These are phyloP conservation scores for Botryotinia narcissicola DNA, from an alignment of 2,329 filamentous ascomycete genomes.

Conservation along the genomic window DNA sequence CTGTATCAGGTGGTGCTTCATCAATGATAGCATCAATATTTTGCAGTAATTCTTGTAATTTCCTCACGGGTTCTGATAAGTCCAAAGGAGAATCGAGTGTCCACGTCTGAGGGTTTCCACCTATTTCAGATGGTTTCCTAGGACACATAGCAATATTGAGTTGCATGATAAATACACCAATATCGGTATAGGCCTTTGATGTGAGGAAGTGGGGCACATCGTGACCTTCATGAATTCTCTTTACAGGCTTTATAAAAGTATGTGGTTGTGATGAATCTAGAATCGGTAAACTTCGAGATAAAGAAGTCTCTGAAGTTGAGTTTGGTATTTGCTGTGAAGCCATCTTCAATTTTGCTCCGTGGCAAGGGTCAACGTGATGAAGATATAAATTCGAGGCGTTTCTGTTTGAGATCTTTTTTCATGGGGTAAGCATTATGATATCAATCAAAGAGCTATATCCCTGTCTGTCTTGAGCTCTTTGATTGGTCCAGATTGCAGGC, in stretches of 20 bases:
- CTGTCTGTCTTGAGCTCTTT: background rate
- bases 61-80: constrained; percentile 50
- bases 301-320: background rate
- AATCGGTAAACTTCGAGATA: constrained; percentile 24
- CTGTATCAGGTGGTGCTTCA: constrained; percentile 78
- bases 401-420: background rate
- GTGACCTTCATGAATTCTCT: constrained; percentile 79
- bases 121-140: constrained; percentile 47
- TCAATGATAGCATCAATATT: constrained; percentile 66
- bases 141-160: constrained; percentile 87
- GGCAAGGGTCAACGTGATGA: background rate
- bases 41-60: constrained; percentile 64
- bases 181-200: constrained; percentile 80
- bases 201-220: constrained; percentile 80
- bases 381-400: constrained; percentile 9
- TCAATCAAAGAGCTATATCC: constrained; percentile 12
- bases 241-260: constrained; percentile 65
- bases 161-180: constrained; percentile 84
- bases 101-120: constrained; percentile 51
- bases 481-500: background rate
- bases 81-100: constrained; percentile 43
- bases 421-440: background rate
- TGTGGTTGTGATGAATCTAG: constrained; percentile 51
- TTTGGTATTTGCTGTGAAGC: background rate
- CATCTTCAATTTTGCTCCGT: background rate